Evolutionary conservation across 2,329 filamentous ascomycete species (phyloP).

Genomic region (Cytospora piceicola): DNA sequence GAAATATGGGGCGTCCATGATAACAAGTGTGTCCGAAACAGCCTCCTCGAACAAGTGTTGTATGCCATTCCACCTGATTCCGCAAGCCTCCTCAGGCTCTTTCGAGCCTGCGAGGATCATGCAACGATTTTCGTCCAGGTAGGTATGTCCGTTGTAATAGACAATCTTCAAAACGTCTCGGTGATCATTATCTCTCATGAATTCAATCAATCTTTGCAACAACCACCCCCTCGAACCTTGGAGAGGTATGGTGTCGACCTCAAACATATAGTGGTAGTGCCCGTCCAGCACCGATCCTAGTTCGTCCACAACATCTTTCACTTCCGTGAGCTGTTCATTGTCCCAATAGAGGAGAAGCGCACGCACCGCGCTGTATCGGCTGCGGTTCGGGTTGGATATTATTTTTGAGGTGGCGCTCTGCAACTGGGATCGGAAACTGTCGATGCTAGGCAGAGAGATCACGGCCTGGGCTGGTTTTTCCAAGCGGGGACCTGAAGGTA

Average conservation of each 20-base stretch:
- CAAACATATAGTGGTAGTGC: slow-evolving; percentile 55
- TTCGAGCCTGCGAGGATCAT: background rate
- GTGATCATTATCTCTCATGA: slow-evolving; percentile 57
- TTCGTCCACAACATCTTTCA: slow-evolving; percentile 49
- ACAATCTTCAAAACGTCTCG: slow-evolving; percentile 62
- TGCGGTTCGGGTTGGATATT: slow-evolving; percentile 53
- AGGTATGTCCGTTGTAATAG: slow-evolving; percentile 61
- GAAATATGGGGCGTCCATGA: slow-evolving; percentile 64
- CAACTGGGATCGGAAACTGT: slow-evolving; percentile 56
- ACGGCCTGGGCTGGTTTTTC: slow-evolving; percentile 52
- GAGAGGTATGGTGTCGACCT: slow-evolving; percentile 55
- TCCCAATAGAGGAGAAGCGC: slow-evolving; percentile 61
- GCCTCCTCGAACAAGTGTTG: slow-evolving; percentile 61
- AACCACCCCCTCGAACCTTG: slow-evolving; percentile 59
- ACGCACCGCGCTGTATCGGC: slow-evolving; percentile 57
- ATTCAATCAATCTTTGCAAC: slow-evolving; percentile 54
- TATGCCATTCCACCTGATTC: slow-evolving; percentile 59
- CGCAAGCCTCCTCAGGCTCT: slow-evolving; percentile 44
- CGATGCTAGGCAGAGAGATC: slow-evolving; percentile 50
- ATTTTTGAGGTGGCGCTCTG: slow-evolving; percentile 55
- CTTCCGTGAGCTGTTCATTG: slow-evolving; percentile 52
- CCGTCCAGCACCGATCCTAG: slow-evolving; percentile 55
- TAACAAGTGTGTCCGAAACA: slow-evolving; percentile 57
- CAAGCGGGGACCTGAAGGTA: slow-evolving; percentile 59
- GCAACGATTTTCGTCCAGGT: slow-evolving; percentile 54